phyloP scores from a whole-genome alignment of 768 basidiomycete genomes.

The Pisolithus albus region DNA sequence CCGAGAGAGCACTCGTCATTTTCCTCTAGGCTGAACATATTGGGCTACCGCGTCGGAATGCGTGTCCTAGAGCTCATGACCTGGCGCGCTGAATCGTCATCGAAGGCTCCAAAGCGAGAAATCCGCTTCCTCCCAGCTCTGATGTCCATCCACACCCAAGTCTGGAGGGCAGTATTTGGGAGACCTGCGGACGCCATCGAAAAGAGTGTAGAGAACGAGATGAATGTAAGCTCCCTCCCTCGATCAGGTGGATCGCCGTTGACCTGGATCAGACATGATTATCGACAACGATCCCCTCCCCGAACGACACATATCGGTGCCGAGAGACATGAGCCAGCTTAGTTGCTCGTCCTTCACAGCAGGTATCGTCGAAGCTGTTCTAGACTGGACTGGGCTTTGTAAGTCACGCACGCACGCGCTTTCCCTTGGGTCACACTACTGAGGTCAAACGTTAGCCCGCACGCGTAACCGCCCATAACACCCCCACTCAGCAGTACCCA shows the following conservation, averaged over 20 bases:
- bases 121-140: constrained; percentile 85
- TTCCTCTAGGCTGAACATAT: constrained; percentile 65
- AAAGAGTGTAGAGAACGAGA: constrained; percentile 95
- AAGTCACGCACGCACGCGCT: constrained; percentile 28
- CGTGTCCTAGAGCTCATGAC: constrained; percentile 82
- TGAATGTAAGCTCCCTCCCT: constrained; percentile 59
- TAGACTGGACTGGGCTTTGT: constrained; percentile 94
- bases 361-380: constrained; percentile 93
- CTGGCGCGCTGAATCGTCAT: constrained; percentile 70
- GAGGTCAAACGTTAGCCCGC: constrained; percentile 59
- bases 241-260: background rate
- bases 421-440: constrained; percentile 5
- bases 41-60: constrained; percentile 88
- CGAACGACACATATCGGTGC: constrained; percentile 89
- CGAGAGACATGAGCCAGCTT: constrained; percentile 87
- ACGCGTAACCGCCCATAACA: constrained; percentile 92
- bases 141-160: constrained; percentile 90
- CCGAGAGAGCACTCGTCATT: background rate
- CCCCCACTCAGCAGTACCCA: constrained; percentile 74
- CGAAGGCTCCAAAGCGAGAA: constrained; percentile 90
- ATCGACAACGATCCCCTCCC: constrained; percentile 93
- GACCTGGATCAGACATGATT: constrained; percentile 73
- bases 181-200: constrained; percentile 93
- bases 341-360: constrained; percentile 98
- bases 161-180: constrained; percentile 93